Conservation (phyloP, 495 filamentous ascomycete genomes). For the Oleoguttula mirabilis region DNA sequence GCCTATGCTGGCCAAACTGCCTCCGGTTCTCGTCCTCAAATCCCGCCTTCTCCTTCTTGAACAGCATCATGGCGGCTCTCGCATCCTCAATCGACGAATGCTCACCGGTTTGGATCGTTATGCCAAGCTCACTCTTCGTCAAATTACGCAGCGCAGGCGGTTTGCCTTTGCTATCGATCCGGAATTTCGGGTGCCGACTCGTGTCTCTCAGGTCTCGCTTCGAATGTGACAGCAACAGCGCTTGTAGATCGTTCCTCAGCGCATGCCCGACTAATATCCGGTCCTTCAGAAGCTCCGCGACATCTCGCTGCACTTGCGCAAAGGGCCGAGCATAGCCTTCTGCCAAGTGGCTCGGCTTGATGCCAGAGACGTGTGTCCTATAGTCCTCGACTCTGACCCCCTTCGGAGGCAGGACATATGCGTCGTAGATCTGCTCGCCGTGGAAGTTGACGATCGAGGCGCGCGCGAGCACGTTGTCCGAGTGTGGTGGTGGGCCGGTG, state of each 20-base stretch:
- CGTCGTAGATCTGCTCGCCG: slow-evolving; percentile 80
- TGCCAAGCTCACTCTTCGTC: slow-evolving; percentile 61
- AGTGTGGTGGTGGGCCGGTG: slow-evolving; percentile 45
- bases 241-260: slow-evolving; percentile 73
- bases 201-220: slow-evolving; percentile 73
- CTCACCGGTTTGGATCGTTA: slow-evolving; percentile 69
- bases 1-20: slow-evolving; percentile 33
- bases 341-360: slow-evolving; percentile 55
- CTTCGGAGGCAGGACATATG: slow-evolving; percentile 67
- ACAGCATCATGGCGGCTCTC: slow-evolving; percentile 74
- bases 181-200: slow-evolving; percentile 59
- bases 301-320: slow-evolving; percentile 58
- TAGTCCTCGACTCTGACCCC: slow-evolving; percentile 60
- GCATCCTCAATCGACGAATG: slow-evolving; percentile 82
- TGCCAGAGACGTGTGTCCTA: slow-evolving; percentile 73
- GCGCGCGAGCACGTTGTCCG: slow-evolving; percentile 63
- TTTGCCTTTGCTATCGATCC: slow-evolving; percentile 58
- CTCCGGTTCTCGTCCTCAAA: slow-evolving; percentile 69
- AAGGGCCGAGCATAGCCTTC: slow-evolving; percentile 50
- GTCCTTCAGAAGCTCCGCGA: slow-evolving; percentile 58
- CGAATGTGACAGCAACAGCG: slow-evolving; percentile 62
- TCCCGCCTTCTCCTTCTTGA: slow-evolving; percentile 61
- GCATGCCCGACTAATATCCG: slow-evolving; percentile 81
- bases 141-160: slow-evolving; percentile 68
- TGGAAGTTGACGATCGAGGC: slow-evolving; percentile 87